phyloP scores from a whole-genome alignment of 148 eudicot genomes.

The Cornus suecica region DNA sequence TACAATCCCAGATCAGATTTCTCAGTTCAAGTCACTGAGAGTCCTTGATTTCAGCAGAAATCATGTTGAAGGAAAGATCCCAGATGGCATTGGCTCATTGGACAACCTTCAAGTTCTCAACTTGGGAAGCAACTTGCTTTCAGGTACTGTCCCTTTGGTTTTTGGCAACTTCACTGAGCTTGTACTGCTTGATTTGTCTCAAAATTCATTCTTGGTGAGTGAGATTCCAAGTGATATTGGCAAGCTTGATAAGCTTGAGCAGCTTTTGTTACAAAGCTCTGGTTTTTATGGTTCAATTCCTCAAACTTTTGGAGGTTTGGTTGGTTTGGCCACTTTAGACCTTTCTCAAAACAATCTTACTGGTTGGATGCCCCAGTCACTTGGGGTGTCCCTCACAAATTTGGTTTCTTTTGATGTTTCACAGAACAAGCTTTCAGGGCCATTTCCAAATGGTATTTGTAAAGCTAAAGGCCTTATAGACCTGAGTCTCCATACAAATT shows the following conservation, averaged over 20 bases:
- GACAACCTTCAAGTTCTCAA: slow-evolving; percentile 53
- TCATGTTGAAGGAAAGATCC: slow-evolving; percentile 68
- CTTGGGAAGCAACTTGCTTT: slow-evolving; percentile 67
- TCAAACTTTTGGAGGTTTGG: slow-evolving; percentile 46
- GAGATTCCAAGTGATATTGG: slow-evolving; percentile 69
- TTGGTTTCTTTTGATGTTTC: slow-evolving; percentile 84
- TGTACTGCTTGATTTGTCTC: slow-evolving; percentile 69
- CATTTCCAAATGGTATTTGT: slow-evolving; percentile 60
- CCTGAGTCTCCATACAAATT: slow-evolving; percentile 65
- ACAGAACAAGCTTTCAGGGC: slow-evolving; percentile 65
- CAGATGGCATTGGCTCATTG: slow-evolving; percentile 60
- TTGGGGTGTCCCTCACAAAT: slow-evolving; percentile 43
- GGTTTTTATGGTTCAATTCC: slow-evolving; percentile 74
- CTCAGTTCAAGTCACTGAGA: slow-evolving; percentile 50
- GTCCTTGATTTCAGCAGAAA: slow-evolving; percentile 76
- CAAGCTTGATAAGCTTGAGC: slow-evolving; percentile 52
- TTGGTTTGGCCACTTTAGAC: slow-evolving; percentile 52
- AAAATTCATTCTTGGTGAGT: slow-evolving; percentile 58
- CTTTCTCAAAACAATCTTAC: slow-evolving; percentile 82
- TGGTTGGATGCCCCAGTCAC: slow-evolving; percentile 50
- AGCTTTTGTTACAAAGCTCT: slow-evolving; percentile 62
- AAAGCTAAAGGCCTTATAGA: slow-evolving; percentile 33
- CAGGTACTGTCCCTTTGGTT: slow-evolving; percentile 58
- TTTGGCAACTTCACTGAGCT: slow-evolving; percentile 68
- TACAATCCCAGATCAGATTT: slow-evolving; percentile 78